Base-by-base conservation (phyloP, 2,329 filamentous ascomycete species). In the Colletotrichum zoysiae region DNA sequence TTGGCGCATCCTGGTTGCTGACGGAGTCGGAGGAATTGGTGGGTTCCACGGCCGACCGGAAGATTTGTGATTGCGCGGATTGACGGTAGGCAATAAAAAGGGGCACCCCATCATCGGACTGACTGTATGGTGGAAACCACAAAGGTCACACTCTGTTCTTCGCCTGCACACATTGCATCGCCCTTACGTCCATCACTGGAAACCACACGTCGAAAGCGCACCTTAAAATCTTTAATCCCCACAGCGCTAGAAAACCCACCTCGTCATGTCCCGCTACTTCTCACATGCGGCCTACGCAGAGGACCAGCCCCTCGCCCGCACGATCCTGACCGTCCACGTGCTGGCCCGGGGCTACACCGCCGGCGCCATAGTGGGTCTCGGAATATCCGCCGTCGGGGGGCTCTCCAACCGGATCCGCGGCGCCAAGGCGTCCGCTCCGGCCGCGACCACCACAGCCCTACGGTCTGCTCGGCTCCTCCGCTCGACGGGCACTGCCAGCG, bases 321-420 rank as follows among this genome's bases (percentile, higher is more conserved):
- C 85, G 5, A 88, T 92, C 75, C 87, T 92, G 72, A 84, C 84
- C 68, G 82, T 85, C 0, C 90, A 93, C 80, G 87, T 90, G 74
- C 82, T 90, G 58, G 86, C 86, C 58, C 87, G 89, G 50, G 86
- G 83, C 71, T 80, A 90, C 71, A 86, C 87, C 67, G 78, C 83
- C 16, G 89, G 88, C 73, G 80, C 87, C 53, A 78, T 88, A 61
- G 70, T 90, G 76, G 85, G 85, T 57, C 77, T 83, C 9, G 76
- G 83, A 56, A 75, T 83, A 62, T 80, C 82, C 51, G 77, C 80
- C 44, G 77, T 80, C 42, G 78, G 79, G 8, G 74, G 79, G 51
- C 16, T 78, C 70, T 65, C 81, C 73, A 77, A 77, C n/a, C 67
- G 74, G 3, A 26, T 81, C 1, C 79, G 78, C 35, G 40, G 46